Conservation (phyloP, 495 filamentous ascomycete species). For the Talaromyces thailandensis region DNA sequence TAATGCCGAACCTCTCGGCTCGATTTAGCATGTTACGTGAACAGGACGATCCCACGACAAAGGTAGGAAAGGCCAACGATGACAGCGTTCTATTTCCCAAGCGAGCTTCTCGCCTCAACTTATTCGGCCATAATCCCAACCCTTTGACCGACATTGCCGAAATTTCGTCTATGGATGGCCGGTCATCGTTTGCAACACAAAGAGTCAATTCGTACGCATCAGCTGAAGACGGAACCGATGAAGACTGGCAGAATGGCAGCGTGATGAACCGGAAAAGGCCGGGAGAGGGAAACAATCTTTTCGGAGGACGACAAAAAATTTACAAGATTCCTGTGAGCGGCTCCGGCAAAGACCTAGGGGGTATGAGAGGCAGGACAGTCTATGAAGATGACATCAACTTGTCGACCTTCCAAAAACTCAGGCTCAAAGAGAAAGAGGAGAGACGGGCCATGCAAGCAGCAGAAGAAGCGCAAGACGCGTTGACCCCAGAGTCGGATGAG, state of each 20-base stretch:
- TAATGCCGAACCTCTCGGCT: slow-evolving; percentile 92
- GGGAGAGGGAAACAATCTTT: slow-evolving; percentile 85
- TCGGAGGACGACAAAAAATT: slow-evolving; percentile 92
- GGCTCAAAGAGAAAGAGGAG: slow-evolving; percentile 49
- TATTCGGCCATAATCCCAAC: slow-evolving; percentile 36
- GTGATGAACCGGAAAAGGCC: slow-evolving; percentile 80
- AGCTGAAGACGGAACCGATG: slow-evolving; percentile 60
- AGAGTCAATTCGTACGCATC: slow-evolving; percentile 46
- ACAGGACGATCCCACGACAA: slow-evolving; percentile 81
- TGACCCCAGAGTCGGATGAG: slow-evolving; percentile 36
- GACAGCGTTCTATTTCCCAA: slow-evolving; percentile 85
- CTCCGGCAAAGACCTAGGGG: slow-evolving; percentile 24
- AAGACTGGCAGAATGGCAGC: slow-evolving; percentile 52
- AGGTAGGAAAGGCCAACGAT: slow-evolving; percentile 86
- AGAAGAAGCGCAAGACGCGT: slow-evolving; percentile 15
- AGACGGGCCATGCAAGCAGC: slow-evolving; percentile 25
- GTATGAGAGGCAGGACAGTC: slow-evolving; percentile 59
- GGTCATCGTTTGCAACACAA: slow-evolving; percentile 44
- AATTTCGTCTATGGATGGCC: slow-evolving; percentile 67
- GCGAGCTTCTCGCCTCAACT: slow-evolving; percentile 61
- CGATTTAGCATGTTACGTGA: slow-evolving; percentile 94
- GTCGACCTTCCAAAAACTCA: slow-evolving; percentile 69
- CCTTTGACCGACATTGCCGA: slow-evolving; percentile 82
- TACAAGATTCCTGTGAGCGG: slow-evolving; percentile 70
- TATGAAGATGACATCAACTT: slow-evolving; percentile 80